Conservation (phyloP, 306 rosid genomes). For the Carpinus viminea region DNA sequence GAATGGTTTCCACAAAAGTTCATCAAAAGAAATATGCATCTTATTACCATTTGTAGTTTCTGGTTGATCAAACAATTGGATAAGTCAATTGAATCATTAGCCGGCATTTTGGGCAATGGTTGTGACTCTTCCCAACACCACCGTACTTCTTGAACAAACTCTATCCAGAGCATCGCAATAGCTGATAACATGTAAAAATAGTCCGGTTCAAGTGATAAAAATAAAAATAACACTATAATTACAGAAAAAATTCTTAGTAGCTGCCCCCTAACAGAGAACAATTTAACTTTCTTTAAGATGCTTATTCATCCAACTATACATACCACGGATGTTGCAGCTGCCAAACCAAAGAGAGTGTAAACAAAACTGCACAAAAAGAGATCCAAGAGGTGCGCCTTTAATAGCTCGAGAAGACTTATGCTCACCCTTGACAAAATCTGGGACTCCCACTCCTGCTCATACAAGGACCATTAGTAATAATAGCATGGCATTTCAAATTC, state of each 20-base stretch:
- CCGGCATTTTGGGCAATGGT: conserved; percentile 77
- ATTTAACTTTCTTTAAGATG: not conserved
- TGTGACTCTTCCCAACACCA: conserved; percentile 99
- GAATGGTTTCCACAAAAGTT: conserved; percentile 27
- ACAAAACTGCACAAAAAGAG: conserved; percentile 89
- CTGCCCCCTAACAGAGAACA: conserved; percentile 19
- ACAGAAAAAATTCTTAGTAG: conserved; percentile 14
- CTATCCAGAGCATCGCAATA: conserved; percentile 84
- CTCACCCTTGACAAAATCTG: conserved; percentile 46
- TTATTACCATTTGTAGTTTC: conserved; percentile 87
- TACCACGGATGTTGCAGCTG: conserved; percentile 94
- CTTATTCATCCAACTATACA: conserved; percentile 3
- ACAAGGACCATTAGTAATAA: conserved; percentile 21
- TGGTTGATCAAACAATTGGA: conserved; percentile 86
- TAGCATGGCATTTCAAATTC: conserved; percentile 17
- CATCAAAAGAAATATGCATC: conserved; percentile 23
- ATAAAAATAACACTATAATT: conserved; percentile 29
- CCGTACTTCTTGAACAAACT: conserved; percentile 93
- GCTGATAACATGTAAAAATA: conserved; percentile 50
- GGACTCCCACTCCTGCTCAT: conserved; percentile 50
- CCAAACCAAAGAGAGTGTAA: conserved; percentile 93
- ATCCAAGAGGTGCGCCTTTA: conserved; percentile 83
- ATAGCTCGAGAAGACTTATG: conserved; percentile 64
- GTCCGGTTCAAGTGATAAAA: conserved; percentile 29
- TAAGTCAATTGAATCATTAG: conserved; percentile 73